Conservation (phyloP, 257 asterid genomes). For the Solanum microdontum region DNA sequence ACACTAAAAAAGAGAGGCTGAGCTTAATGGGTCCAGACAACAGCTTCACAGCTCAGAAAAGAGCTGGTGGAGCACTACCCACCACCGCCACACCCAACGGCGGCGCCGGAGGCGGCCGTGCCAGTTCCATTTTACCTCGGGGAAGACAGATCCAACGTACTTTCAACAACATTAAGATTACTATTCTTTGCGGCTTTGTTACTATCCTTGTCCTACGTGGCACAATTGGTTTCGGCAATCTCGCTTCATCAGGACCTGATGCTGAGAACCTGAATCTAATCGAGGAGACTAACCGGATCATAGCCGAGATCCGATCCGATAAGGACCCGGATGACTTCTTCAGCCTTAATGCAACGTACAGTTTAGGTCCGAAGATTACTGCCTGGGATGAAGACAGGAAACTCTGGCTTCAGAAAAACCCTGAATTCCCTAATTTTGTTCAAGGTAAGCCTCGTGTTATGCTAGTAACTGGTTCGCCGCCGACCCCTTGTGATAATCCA, state of each 20-base stretch:
- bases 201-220: slow-evolving; percentile 85
- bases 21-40: slow-evolving; percentile 50
- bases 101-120: slow-evolving; percentile 19
- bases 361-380: slow-evolving; percentile 53
- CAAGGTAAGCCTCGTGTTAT: slow-evolving; percentile 64
- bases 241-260: slow-evolving; percentile 51
- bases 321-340: slow-evolving; percentile 40
- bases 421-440: slow-evolving; percentile 44
- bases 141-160: slow-evolving; percentile 68
- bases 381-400: slow-evolving; percentile 63
- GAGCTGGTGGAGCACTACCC: slow-evolving; percentile 37
- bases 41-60: slow-evolving; percentile 54
- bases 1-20: background rate
- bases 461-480: slow-evolving; percentile 84
- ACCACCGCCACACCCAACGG: slow-evolving; percentile 27
- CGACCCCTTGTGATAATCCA: slow-evolving; percentile 74
- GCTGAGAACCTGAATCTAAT: slow-evolving; percentile 47
- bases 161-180: slow-evolving; percentile 68
- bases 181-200: slow-evolving; percentile 73
- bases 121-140: slow-evolving; percentile 39
- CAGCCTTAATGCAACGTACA: slow-evolving; percentile 29
- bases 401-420: slow-evolving; percentile 62
- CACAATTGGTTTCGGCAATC: slow-evolving; percentile 69
- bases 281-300: slow-evolving; percentile 64
- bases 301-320: slow-evolving; percentile 68